These are phyloP conservation scores for Pseudotulostoma volvatum DNA, from an alignment of 495 filamentous ascomycete species.

Conservation along the genomic window DNA sequence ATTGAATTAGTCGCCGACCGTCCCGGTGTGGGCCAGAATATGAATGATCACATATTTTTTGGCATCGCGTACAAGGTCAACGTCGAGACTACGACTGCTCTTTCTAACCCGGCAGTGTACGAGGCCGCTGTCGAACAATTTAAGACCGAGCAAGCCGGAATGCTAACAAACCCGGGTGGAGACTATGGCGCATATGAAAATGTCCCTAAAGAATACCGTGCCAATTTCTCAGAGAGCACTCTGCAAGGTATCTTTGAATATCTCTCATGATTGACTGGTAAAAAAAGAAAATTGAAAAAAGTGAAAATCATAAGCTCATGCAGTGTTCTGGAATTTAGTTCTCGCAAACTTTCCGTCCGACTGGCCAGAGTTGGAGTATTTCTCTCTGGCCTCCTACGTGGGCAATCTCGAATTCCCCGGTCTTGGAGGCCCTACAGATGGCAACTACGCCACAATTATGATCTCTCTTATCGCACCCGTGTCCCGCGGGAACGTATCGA, in stretches of 20 bases:
- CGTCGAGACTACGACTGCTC: constrained; percentile 7
- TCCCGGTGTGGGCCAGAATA: constrained; percentile 33
- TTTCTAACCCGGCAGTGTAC: constrained; percentile 3
- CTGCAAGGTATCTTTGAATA: too few species aligned
- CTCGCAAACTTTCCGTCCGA: constrained; percentile 26
- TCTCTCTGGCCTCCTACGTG: too few species aligned
- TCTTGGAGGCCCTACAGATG: too few species aligned
- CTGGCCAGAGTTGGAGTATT: constrained; percentile 38
- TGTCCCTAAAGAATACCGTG: constrained; percentile 14
- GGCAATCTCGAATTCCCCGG: too few species aligned
- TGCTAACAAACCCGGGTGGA: constrained; percentile 10
- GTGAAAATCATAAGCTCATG: too few species aligned
- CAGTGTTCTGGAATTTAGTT: too few species aligned
- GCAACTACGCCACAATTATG: constrained; percentile 29
- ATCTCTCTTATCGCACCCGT: constrained; percentile 27
- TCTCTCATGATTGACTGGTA: too few species aligned
- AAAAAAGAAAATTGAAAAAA: too few species aligned
- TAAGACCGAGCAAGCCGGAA: constrained; percentile 10
- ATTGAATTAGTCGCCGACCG: constrained; percentile 26
- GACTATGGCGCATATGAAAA: constrained; percentile 31
- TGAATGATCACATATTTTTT: constrained; percentile 27
- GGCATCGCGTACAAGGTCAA: constrained; percentile 13
- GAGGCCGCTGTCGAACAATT: constrained; percentile 4
- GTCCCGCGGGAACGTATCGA: constrained; percentile 36
- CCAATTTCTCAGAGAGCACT: constrained; percentile 3